phyloP scores from a whole-genome alignment of 208 protist species.

The Acanthamoeba triangularis region DNA sequence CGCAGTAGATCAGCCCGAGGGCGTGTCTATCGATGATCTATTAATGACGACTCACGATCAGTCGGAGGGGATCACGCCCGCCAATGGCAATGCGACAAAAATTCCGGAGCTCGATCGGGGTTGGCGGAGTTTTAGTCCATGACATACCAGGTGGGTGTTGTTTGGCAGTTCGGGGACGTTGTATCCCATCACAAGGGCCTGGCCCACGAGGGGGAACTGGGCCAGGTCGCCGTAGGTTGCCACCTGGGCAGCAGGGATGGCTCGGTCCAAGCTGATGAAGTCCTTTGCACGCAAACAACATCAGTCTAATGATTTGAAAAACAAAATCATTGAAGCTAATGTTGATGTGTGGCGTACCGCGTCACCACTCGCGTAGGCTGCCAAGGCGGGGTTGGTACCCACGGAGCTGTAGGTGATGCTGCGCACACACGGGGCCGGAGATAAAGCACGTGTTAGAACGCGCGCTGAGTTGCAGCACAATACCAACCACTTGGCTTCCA shows the following conservation, averaged over 20 bases:
- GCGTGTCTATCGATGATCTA: no score
- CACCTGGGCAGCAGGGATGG: conserved; percentile 10
- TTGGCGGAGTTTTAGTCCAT: background rate
- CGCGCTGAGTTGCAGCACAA: no score
- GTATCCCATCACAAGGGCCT: conserved; percentile 31
- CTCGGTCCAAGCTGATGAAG: conserved; percentile 11
- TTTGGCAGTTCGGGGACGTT: conserved; percentile 22
- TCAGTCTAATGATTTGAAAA: no score
- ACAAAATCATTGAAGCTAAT: no score
- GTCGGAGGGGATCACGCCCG: background rate
- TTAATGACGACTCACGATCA: no score
- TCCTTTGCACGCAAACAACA: no score
- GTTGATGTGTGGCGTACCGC: no score
- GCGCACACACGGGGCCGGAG: background rate
- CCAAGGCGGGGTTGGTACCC: background rate
- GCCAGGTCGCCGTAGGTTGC: background rate
- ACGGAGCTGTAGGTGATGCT: background rate
- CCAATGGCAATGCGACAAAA: background rate
- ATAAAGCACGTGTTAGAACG: background rate
- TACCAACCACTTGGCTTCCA: no score
- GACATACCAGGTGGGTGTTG: background rate
- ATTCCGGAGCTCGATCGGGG: background rate
- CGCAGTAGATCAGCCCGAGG: background rate
- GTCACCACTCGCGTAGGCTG: no score
- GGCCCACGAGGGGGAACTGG: conserved; percentile 48